Evolutionary conservation across 768 basidiomycete genomes (phyloP), one percentile per base, ranked within the genome.

Genomic region (Lactarius hatsudake): DNA sequence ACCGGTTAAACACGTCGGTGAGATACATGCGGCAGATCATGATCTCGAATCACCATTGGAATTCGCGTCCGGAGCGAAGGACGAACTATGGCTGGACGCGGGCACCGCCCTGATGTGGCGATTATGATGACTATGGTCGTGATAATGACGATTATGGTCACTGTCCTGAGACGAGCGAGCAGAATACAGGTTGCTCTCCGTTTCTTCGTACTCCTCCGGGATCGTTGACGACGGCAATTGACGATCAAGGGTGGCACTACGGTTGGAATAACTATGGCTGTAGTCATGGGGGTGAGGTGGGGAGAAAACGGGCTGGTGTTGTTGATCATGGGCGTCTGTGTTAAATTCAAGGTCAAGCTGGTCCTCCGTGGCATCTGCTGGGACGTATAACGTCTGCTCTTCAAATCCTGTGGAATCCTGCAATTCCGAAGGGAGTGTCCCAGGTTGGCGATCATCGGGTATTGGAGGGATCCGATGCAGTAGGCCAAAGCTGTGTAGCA

Each of bases 391-490:
- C 53, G 86, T 81, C 67, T 86, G 86, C 55, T 85, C 84, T 70
- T 89, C 87, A 66, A 82, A 84, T 68, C 86, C 86, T 40, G 75
- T 75, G 56, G 76, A 73, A 64, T 84, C 82, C 23, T 78, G 80
- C 13, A 87, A 77, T 73, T 86, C 86, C 26, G 81, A 77, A 9
- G 88, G 87, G n/a, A 81, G 78, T 59, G 82, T 78, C 45, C 85
- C 86, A 7, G 85, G 83, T 61, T 82, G 72, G 53, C 82, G 84
- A 67, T 88, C 86, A 36, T 81, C 78, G 13, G 87, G 82, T 53
- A 91, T 87, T 42, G 89, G 85, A 6, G 96, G 96, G 69, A 98
- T 96, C 62, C 96, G 88, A 77, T 98, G 96, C 40, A 98, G 80
- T 26, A 97, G 84, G 5, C 95, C 95, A 75, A 91, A 96, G 1